Percentiles rank a stretch among this genome's conserved stretches.
Evolutionary conservation across 192 early-diverging fungal species (phyloP).

Genomic region (Phycomyces nitens): DNA sequence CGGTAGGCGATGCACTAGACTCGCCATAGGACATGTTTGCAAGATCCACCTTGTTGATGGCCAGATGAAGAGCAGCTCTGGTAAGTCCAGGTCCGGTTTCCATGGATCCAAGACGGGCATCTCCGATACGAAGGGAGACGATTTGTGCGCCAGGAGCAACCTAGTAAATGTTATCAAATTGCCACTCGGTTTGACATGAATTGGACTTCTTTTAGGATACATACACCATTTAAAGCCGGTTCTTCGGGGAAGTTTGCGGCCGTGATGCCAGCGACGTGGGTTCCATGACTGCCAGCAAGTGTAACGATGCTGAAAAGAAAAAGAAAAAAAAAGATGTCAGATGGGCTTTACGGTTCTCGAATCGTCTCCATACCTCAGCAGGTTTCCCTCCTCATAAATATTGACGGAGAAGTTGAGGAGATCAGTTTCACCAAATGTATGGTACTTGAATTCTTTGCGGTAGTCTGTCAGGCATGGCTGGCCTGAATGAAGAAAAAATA

Average conservation of each 20-base stretch:
- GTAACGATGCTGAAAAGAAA: conserved; percentile 73
- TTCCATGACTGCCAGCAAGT: conserved; percentile 80
- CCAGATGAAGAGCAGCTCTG: conserved; percentile 74
- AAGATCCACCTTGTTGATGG: conserved; percentile 63
- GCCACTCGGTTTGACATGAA: no score
- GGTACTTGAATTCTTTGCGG: conserved; percentile 66
- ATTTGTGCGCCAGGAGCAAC: conserved; percentile 95
- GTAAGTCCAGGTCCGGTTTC: conserved; percentile 84
- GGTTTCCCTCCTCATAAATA: conserved; percentile 82
- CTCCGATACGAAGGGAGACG: conserved; percentile 91
- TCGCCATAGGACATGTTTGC: conserved; percentile 92
- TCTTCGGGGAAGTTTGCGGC: conserved; percentile 87
- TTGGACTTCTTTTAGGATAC: background rate
- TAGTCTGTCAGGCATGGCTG: conserved; percentile 70
- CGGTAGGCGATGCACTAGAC: conserved; percentile 61
- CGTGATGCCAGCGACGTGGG: conserved; percentile 92
- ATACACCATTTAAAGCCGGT: conserved; percentile 77
- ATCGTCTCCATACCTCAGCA: conserved; percentile 44
- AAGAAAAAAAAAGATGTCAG: conserved; percentile 1
- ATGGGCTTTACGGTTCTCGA: background rate
- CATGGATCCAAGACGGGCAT: conserved; percentile 58
- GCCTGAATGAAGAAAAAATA: conserved; percentile 25
- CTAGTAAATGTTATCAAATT: conserved; percentile 18
- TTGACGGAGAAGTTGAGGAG: conserved; percentile 89
- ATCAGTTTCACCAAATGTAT: conserved; percentile 70